Evolutionary conservation across 306 rosid species (phyloP).

Genomic region (Lathyrus oleraceus): DNA sequence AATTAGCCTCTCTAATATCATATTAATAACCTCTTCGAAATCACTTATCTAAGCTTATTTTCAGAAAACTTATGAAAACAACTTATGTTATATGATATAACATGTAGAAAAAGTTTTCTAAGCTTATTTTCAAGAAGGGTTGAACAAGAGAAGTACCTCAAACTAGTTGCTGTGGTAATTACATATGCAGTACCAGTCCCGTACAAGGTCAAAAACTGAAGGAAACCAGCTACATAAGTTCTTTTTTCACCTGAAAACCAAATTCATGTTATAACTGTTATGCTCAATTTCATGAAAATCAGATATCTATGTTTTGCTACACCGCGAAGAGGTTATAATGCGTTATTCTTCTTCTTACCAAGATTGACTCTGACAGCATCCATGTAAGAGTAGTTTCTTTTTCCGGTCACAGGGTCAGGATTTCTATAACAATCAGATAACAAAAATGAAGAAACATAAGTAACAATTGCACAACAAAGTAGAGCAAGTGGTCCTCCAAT

Average conservation of each 20-base stretch:
- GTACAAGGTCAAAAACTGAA: conserved; percentile 61
- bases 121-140: background rate
- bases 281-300: conserved; percentile 1
- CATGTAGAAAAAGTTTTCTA: no score
- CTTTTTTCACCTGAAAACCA: conserved; percentile 56
- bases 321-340: background rate
- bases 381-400: conserved; percentile 62
- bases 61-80: background rate
- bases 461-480: conserved; percentile 55
- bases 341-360: conserved; percentile 40
- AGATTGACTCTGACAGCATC: conserved; percentile 69
- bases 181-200: conserved; percentile 67
- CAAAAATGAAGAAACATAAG: conserved; percentile 57
- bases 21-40: background rate
- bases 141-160: conserved; percentile 49
- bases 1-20: background rate
- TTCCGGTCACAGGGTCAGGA: conserved; percentile 68
- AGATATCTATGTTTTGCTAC: background rate
- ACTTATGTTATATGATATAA: no score
- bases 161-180: conserved; percentile 64
- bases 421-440: conserved; percentile 66
- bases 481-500: conserved; percentile 58
- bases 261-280: conserved; percentile 22
- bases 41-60: background rate
- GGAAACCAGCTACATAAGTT: conserved; percentile 54